Evolutionary conservation across 345 rosid species (phyloP).

Genomic region (Brassica juncea): DNA sequence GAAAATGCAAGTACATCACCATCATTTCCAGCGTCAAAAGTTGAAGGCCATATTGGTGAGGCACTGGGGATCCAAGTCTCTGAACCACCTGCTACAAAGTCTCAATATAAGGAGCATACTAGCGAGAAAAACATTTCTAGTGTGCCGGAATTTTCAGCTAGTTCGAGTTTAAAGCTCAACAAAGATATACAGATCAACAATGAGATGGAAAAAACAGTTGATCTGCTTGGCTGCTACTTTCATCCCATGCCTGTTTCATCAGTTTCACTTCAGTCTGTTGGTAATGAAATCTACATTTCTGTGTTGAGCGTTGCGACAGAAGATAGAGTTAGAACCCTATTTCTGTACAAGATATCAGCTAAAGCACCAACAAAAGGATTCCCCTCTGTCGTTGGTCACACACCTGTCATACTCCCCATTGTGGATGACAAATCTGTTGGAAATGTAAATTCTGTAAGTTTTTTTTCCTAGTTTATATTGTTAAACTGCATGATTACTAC

Average conservation of each 20-base stretch:
- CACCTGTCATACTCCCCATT: slow-evolving; percentile 52
- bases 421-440: slow-evolving; percentile 45
- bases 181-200: slow-evolving; percentile 44
- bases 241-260: slow-evolving; percentile 65
- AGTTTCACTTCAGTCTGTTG: slow-evolving; percentile 52
- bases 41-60: slow-evolving; percentile 35
- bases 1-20: slow-evolving; percentile 34
- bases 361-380: slow-evolving; percentile 56
- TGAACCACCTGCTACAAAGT: slow-evolving; percentile 38
- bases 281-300: slow-evolving; percentile 59
- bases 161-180: slow-evolving; percentile 40
- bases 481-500: slow-evolving; percentile 14
- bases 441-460: slow-evolving; percentile 43
- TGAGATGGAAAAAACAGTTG: slow-evolving; percentile 52
- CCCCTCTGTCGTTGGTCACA: slow-evolving; percentile 74
- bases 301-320: slow-evolving; percentile 55
- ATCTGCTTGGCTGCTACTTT: slow-evolving; percentile 75
- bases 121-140: slow-evolving; percentile 30
- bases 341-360: slow-evolving; percentile 60
- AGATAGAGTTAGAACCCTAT: slow-evolving; percentile 52
- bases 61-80: slow-evolving; percentile 37
- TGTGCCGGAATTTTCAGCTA: slow-evolving; percentile 37
- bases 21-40: slow-evolving; percentile 35
- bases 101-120: slow-evolving; percentile 25
- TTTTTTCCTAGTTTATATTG: not conserved